Conservation (phyloP, 2,329 filamentous ascomycete genomes). For the Penicillium sp. region DNA sequence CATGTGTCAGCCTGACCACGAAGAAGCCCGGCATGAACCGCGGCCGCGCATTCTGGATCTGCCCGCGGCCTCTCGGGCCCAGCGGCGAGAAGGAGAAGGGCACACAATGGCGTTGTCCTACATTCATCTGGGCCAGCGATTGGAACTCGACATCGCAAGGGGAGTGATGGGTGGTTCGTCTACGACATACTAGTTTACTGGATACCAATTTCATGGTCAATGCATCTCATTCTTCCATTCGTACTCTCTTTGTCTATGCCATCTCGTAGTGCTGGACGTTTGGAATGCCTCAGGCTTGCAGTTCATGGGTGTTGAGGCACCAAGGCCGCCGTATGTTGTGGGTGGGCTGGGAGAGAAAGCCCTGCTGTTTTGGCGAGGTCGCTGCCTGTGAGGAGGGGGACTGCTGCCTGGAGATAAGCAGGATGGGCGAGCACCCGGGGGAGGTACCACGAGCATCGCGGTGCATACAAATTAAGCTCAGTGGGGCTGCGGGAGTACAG, state of each 20-base stretch:
- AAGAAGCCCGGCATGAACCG: conserved; percentile 88
- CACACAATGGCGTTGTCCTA: conserved; percentile 83
- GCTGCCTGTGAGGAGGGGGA: too few species aligned
- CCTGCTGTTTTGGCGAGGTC: too few species aligned
- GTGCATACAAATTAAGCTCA: neutral
- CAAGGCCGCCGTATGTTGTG: neutral
- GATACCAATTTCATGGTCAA: neutral
- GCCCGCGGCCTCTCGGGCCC: conserved; percentile 76
- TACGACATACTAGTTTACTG: neutral
- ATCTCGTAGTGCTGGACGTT: neutral
- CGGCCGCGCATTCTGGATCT: conserved; percentile 68
- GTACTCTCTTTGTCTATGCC: neutral
- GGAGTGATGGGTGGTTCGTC: conserved; percentile 3
- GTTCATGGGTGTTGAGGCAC: neutral
- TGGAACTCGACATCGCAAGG: conserved; percentile 50
- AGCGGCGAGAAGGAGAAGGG: conserved; percentile 81
- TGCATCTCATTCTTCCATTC: neutral
- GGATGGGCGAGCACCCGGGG: neutral
- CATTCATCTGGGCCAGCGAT: conserved; percentile 73
- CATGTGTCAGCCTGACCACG: conserved; percentile 78
- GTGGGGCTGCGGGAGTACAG: neutral
- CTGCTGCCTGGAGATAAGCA: too few species aligned
- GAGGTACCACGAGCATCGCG: neutral
- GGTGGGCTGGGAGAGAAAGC: too few species aligned
- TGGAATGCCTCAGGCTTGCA: neutral